Evolutionary conservation across 495 filamentous ascomycete genomes (phyloP).

Genomic region (Letharia columbiana): DNA sequence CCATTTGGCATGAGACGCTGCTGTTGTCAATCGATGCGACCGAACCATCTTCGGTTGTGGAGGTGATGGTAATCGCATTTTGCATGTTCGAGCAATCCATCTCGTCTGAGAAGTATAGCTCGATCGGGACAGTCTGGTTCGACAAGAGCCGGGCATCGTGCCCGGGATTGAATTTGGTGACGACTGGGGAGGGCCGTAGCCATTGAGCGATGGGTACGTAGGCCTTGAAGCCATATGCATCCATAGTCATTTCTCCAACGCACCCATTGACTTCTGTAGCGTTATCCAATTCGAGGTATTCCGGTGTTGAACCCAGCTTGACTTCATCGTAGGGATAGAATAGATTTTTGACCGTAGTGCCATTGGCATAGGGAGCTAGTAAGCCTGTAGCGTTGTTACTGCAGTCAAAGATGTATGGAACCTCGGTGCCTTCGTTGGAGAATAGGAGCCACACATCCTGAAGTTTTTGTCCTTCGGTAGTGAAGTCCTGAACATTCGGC

Average conservation of each 20-base stretch:
- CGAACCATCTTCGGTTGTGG: constrained; percentile 31
- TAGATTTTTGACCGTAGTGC: constrained; percentile 40
- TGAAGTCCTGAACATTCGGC: constrained; percentile 35
- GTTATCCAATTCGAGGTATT: constrained; percentile 23
- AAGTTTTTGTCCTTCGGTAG: constrained; percentile 35
- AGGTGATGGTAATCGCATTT: constrained; percentile 38
- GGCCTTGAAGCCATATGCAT: constrained; percentile 24
- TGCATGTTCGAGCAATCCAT: constrained; percentile 50
- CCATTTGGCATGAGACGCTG: constrained; percentile 23
- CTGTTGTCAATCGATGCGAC: constrained; percentile 27
- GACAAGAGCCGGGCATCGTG: constrained; percentile 25
- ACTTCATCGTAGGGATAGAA: constrained; percentile 46
- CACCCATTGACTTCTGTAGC: constrained; percentile 23
- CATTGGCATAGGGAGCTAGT: constrained; percentile 36
- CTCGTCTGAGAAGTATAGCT: constrained; percentile 44
- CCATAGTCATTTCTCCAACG: constrained; percentile 18
- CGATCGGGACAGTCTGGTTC: constrained; percentile 35
- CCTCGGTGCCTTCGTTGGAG: constrained; percentile 39
- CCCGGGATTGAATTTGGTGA: constrained; percentile 26
- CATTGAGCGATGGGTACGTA: constrained; percentile 25
- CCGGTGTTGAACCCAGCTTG: constrained; percentile 27
- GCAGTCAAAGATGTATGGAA: constrained; percentile 38
- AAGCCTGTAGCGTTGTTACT: constrained; percentile 31
- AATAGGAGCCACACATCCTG: constrained; percentile 44
- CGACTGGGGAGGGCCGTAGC: constrained; percentile 24